Base-by-base conservation (phyloP, 2,329 filamentous ascomycete species). In the Paracamarosporium sp. region DNA sequence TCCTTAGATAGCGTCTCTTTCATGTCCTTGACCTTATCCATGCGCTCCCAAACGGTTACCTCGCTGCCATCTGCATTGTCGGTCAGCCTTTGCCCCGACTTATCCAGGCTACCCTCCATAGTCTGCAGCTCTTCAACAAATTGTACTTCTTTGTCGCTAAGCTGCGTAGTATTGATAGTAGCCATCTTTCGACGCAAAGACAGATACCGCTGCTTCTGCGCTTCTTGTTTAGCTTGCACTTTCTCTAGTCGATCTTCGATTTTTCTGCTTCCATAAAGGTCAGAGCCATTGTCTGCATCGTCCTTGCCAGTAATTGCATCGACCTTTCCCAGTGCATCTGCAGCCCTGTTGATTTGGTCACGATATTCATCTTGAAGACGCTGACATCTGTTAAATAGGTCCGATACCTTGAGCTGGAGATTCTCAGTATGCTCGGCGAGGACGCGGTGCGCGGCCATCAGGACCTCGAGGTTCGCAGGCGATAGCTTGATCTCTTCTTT, bases 361-460 rank as follows among this genome's bases (percentile, higher is more conserved):
- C 80, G 81, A 40, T 93, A 81, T 69, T 93, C 90, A 17, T 82
- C 79, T 66, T 89, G 87, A 25, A 93, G 81, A 44, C 86, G 82
- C 64, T 90, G 85, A 60, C 90, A 91, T 53, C 88, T 84, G 25
- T 88, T 82, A 77, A 93, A 93, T 5, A 93, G 80, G 66, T 92
- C 89, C 1, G 90, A 86, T 0, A 89, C 90, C 1, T 89, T 90
- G 41, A 85, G 79, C 15, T 90, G 89, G 11, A 93, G 81, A 11
- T 82, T 82, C 64, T 89, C 82, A 0, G 89, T 92, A 74, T 93
- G 90, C 9, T 85, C 83, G 60, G 87, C 87, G 5, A 93, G 80
- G 5, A 90, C 80, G 69, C 89, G 87, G 73, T 94, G 91, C 0
- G 87, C 87, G 57, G 91, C 87, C 27, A 89, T 90, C 63, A 94